Evolutionary conservation across 78 protist genomes (phyloP).

Genomic region (Dictyostelium purpureum): DNA sequence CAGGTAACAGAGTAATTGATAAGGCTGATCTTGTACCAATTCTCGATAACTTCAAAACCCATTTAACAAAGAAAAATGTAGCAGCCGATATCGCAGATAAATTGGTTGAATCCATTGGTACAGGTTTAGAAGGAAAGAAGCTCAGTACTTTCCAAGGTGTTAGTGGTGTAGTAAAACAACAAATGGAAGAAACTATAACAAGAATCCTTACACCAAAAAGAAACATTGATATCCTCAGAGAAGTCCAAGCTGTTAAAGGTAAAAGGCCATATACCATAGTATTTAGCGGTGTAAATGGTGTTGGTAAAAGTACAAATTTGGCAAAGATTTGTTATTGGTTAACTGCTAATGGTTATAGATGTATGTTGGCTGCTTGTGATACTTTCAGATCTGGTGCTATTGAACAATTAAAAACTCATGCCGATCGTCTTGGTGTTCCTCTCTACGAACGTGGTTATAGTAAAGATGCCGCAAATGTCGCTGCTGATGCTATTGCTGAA

Average conservation of each 20-base stretch:
- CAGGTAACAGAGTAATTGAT: conserved; percentile 64
- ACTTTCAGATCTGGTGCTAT: conserved; percentile 99
- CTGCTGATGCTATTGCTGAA: conserved; percentile 90
- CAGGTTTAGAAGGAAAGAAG: conserved; percentile 90
- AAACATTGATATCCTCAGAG: conserved; percentile 88
- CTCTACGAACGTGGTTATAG: conserved; percentile 95
- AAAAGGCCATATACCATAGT: conserved; percentile 88
- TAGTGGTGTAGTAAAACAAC: conserved; percentile 49
- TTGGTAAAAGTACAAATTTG: conserved; percentile 97
- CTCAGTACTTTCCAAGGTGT: conserved; percentile 64
- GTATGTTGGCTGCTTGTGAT: conserved; percentile 99
- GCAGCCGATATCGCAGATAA: conserved; percentile 93
- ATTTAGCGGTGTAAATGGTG: conserved; percentile 96
- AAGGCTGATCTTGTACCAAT: conserved; percentile 82
- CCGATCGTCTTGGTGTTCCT: conserved; percentile 80
- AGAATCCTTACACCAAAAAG: conserved; percentile 97
- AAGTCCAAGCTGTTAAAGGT: conserved; percentile 47
- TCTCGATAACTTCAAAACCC: conserved; percentile 70
- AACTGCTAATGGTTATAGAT: conserved; percentile 77
- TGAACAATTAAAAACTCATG: conserved; percentile 97
- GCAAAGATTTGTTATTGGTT: conserved; percentile 96
- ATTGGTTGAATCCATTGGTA: conserved; percentile 87
- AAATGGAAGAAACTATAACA: conserved; percentile 86
- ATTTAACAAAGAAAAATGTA: conserved; percentile 96
- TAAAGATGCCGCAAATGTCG: conserved; percentile 94